Evolutionary conservation across 2,329 filamentous ascomycete genomes (phyloP), one percentile per base, ranked within the genome.

Genomic region (Hypoxylon rubiginosum): DNA sequence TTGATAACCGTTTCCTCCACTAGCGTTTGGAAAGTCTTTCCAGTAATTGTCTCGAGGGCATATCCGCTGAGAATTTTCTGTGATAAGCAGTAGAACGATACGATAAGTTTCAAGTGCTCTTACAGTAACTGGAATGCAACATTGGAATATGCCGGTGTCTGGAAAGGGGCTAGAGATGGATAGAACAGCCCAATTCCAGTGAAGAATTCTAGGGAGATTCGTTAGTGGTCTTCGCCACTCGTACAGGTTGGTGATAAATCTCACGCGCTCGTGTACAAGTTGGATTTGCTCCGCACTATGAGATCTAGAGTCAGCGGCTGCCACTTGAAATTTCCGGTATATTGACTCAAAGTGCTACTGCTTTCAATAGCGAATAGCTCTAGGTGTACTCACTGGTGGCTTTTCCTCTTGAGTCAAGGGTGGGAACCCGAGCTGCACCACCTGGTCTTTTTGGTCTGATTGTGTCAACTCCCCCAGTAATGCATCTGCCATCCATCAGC

Each of bases 31-130:
- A 78, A 82, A 0, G 73, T 67, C 45, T 78, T 75, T 2, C 77
- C 76, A 0, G 79, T 80, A 6, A 84, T 79, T 3, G 70, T 69
- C 72, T 77, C 70, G 79, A 82, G 39, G 78, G 73, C 26, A 74
- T 80, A 73, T 77, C 81, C 46, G 67, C 81, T 51, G 80, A 62
- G 3, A 79, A 66, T 52, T 75, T 54, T 46, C 39, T 4, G 7
- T 57, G 48, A 52, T 36, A 46, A 24, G 73, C 74, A 78, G 64
- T 80, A 80, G 1, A 71, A 70, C 0, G 76, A 21, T 30, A 15
- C 15, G 19, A n/a, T 56, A 17, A 34, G 13, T 10, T 11, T 1
- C n/a, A 74, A 0, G 73, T 77, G 5, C 76, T 73, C 60, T 72
- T 62, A 76, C 74, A 76, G 69, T 9, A 76, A 61, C 51, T 76